Evolutionary conservation across 228 moss, liverwort and hornwort genomes (phyloP).

Genomic region (Sphagnum magellanicum): DNA sequence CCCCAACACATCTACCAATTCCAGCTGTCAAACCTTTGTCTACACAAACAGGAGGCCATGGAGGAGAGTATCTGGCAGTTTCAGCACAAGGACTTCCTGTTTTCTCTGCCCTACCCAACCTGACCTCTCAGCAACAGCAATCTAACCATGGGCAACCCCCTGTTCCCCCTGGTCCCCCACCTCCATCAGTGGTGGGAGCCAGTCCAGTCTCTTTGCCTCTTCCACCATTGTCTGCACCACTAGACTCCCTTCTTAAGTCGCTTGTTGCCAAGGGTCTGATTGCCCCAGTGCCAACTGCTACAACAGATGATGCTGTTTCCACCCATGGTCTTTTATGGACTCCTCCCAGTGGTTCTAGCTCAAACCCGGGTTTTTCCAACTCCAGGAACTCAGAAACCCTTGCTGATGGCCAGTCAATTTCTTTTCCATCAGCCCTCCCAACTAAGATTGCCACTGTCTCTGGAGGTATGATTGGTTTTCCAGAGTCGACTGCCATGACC

Average conservation of each 20-base stretch:
- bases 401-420: conserved; percentile 29
- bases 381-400: conserved; percentile 22
- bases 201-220: conserved; percentile 19
- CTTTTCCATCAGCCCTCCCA: conserved; percentile 35
- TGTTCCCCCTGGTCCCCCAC: conserved; percentile 89
- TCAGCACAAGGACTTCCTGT: conserved; percentile 18
- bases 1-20: conserved; percentile 42
- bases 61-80: conserved; percentile 27
- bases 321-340: conserved; percentile 6
- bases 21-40: conserved; percentile 26
- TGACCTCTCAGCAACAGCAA: conserved; percentile 33
- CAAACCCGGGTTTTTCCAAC: conserved; percentile 34
- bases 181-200: conserved; percentile 53
- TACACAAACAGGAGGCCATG: conserved; percentile 32
- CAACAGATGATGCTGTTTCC: conserved; percentile 15
- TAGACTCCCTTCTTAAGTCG: conserved; percentile 49
- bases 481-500: conserved; percentile 19
- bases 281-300: conserved; percentile 23
- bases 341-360: conserved; percentile 15
- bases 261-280: conserved; percentile 55
- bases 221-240: conserved; percentile 11
- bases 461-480: conserved; percentile 1
- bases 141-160: conserved; percentile 60
- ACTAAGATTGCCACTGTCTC: conserved; percentile 15
- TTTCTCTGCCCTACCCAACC: conserved; percentile 1